These are phyloP conservation scores for Nicotiana sylvestris DNA, from an alignment of 257 asterid genomes.

Conservation along the genomic window DNA sequence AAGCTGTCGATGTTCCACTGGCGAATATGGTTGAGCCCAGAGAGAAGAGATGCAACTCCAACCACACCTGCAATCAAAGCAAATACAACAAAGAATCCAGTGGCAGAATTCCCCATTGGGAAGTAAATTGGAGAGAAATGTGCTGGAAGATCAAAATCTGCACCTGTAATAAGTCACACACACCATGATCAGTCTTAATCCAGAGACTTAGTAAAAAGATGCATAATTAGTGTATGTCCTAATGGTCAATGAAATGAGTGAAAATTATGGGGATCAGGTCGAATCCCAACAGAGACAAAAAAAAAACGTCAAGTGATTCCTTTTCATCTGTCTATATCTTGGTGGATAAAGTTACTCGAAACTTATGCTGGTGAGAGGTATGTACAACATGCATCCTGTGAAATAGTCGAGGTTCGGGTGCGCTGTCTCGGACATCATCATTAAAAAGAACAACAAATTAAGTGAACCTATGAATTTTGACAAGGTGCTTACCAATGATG, in stretches of 20 bases:
- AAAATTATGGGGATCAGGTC: neutral
- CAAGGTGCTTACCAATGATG: conserved; percentile 48
- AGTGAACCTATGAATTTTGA: neutral
- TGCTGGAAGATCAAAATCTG: conserved; percentile 60
- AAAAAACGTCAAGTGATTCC: neutral
- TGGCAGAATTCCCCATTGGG: conserved; percentile 92
- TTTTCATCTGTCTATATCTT: neutral
- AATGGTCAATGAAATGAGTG: neutral
- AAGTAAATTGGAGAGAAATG: conserved; percentile 84
- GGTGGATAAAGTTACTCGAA: neutral
- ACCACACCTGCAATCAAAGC: conserved; percentile 76
- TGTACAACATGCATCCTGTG: too few relatives aligned
- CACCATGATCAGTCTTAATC: neutral
- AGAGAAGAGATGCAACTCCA: conserved; percentile 61
- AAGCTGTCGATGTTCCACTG: conserved; percentile 57
- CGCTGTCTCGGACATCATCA: neutral
- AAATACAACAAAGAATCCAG: conserved; percentile 80
- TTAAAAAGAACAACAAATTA: neutral
- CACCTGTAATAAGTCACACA: conserved; percentile 36
- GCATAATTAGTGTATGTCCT: neutral
- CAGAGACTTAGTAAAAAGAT: neutral
- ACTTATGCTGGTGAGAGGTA: neutral
- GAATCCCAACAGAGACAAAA: neutral
- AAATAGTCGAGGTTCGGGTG: neutral
- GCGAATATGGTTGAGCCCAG: conserved; percentile 62